Evolutionary conservation across 2,329 filamentous ascomycete genomes (phyloP), one percentile per base, ranked within the genome.

Genomic region (Phialemoniopsis sp.): DNA sequence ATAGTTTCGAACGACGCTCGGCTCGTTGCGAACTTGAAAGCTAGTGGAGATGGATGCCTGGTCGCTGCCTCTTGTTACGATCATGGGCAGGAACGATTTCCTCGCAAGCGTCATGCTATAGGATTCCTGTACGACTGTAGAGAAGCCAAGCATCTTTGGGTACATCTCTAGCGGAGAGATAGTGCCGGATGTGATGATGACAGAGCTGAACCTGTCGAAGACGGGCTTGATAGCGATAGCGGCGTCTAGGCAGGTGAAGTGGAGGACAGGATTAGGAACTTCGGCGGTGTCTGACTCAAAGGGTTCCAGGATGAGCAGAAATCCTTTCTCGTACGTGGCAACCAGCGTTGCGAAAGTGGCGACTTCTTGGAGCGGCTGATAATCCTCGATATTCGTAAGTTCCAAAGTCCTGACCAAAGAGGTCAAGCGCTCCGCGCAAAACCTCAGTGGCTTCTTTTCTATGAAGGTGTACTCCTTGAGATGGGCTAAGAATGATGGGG

Each of bases 131-230:
- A 97, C 85, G 1, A 97, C 89, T 2, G 90, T 89, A 9, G 76
- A 76, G 64, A 98, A 98, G 38, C 89, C 86, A 18, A 98, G 81
- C 90, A 98, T 98, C 57, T 95, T 96, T 0, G 93, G 94, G 55
- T 98, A 98, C 86, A 98, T 98, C 59, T 98, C 94, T 4, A 98
- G 67, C 1, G 93, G 93, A 2, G 93, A 97, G 45, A 98, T 89
- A 2, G 93, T 98, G 46, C 93, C 93, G 0, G 93, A 97, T 0
- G 93, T 98, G 58, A 98, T 97, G 56, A 98, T 95, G 48, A 98
- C 93, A 2, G 93, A 97, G 61, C 88, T 90, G 62, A 98, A 98
- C 37, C 93, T 84, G 43, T 98, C 91, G 56, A 98, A 96, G 5
- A 98, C 91, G 0, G 93, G 93, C 46, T 93, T 94, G 56, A 98